These are phyloP conservation scores for Porodaedalea pini DNA, from an alignment of 1,284 basidiomycete species.

Conservation along the genomic window DNA sequence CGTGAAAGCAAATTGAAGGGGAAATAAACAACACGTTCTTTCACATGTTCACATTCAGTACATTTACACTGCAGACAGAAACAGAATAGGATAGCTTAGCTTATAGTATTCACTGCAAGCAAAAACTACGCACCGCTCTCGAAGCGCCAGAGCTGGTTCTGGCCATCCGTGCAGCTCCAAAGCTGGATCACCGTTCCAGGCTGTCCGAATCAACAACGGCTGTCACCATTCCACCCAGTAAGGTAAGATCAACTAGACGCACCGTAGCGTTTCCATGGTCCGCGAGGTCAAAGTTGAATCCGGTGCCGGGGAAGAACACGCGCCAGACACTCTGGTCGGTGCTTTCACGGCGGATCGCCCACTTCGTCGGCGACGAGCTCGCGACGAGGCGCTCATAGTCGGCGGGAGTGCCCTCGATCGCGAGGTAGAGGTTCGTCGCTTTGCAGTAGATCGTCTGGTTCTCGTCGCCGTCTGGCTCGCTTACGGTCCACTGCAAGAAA, in stretches of 20 bases:
- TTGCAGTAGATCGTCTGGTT: constrained; percentile 33
- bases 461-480: constrained; percentile 25
- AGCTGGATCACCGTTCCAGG: constrained; percentile 14
- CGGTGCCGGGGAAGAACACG: constrained; percentile 18
- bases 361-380: constrained; percentile 15
- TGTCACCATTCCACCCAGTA: background rate
- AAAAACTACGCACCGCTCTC: background rate
- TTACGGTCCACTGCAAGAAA: constrained; percentile 32
- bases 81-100: no score
- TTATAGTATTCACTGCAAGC: no score
- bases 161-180: constrained; percentile 9
- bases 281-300: constrained; percentile 16
- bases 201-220: background rate
- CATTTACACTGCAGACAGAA: no score
- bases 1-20: no score
- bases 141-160: constrained; percentile 18
- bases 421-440: constrained; percentile 30
- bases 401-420: constrained; percentile 26
- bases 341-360: constrained; percentile 15
- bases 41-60: no score
- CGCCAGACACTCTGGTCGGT: constrained; percentile 9
- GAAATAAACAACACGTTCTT: no score
- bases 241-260: background rate
- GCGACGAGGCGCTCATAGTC: constrained; percentile 27
- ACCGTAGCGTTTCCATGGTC: constrained; percentile 17